Conservation (phyloP, 257 asterid genomes). For the Parsonsia alboflavescens region DNA sequence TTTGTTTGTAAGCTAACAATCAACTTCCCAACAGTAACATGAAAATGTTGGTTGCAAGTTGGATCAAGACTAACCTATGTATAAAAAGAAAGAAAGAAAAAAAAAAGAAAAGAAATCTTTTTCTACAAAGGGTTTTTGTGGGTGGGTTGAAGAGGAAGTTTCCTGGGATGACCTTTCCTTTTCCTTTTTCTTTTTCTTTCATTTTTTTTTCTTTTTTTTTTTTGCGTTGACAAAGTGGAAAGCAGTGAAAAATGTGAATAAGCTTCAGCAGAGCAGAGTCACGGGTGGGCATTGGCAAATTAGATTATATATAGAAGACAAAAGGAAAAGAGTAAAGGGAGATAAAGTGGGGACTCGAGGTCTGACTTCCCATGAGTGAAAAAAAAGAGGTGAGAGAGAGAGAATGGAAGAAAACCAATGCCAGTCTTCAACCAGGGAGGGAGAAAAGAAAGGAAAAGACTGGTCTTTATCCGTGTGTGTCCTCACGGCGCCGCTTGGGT, state of each 20-base stretch:
- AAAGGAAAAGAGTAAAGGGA: conserved; percentile 34
- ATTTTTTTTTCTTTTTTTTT: conserved; percentile 5
- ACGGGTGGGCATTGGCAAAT: conserved; percentile 42
- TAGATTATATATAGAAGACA: conserved; percentile 21
- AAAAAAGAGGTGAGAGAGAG: background rate
- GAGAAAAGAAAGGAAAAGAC: conserved; percentile 21
- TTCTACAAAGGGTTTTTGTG: background rate
- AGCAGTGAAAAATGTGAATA: conserved; percentile 20
- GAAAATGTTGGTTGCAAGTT: conserved; percentile 11
- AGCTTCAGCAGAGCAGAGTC: conserved; percentile 31
- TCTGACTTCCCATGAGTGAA: conserved; percentile 5
- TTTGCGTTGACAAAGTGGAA: conserved; percentile 46
- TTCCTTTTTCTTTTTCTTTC: no score
- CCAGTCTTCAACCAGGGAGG: conserved; percentile 29
- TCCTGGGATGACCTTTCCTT: conserved; percentile 16
- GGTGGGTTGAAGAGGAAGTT: conserved; percentile 18
- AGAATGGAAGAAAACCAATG: conserved; percentile 22
- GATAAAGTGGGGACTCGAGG: background rate
- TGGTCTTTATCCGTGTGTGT: background rate
- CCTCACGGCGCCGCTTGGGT: conserved; percentile 29
- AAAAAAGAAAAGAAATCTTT: background rate
- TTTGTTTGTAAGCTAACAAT: conserved; percentile 20
- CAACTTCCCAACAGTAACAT: background rate
- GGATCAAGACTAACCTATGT: conserved; percentile 16
- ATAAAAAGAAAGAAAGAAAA: background rate